phyloP scores from a whole-genome alignment of 139 green algal genomes.

The Auxenochlorella pyrenoidosa region DNA sequence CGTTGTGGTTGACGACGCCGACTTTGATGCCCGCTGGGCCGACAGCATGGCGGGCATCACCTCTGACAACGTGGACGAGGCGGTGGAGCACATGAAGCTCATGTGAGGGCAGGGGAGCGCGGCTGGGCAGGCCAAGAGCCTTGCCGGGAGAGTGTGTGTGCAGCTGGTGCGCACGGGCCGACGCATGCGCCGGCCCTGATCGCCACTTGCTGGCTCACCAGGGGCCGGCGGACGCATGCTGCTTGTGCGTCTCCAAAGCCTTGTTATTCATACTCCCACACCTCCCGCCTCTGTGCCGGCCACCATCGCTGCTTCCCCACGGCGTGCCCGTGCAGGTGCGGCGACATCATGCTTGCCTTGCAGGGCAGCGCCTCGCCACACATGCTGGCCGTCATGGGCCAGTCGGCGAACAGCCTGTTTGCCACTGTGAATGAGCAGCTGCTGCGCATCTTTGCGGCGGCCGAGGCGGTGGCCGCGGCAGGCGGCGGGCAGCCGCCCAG shows the following conservation, averaged over 20 bases:
- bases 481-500: constrained; percentile 23
- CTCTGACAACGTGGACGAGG: constrained; percentile 46
- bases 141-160: too few species aligned
- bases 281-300: too few species aligned
- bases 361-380: constrained; percentile 7
- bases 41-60: constrained; percentile 24
- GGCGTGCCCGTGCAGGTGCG: background rate
- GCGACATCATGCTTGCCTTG: constrained; percentile 32
- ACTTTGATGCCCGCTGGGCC: constrained; percentile 36
- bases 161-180: too few species aligned
- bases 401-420: constrained; percentile 41
- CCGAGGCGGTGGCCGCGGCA: constrained; percentile 9
- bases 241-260: too few species aligned
- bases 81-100: constrained; percentile 85
- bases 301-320: too few species aligned
- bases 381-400: constrained; percentile 47
- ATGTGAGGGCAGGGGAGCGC: constrained; percentile 65
- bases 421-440: constrained; percentile 35
- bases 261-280: background rate
- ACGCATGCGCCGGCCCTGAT: background rate
- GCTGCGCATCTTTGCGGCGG: constrained; percentile 40
- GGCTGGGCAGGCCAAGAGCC: too few species aligned
- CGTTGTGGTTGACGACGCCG: constrained; percentile 5
- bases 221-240: too few species aligned
- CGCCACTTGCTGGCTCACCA: background rate